Base-by-base conservation (phyloP, 768 basidiomycete species). In the Lactarius evosmus region DNA sequence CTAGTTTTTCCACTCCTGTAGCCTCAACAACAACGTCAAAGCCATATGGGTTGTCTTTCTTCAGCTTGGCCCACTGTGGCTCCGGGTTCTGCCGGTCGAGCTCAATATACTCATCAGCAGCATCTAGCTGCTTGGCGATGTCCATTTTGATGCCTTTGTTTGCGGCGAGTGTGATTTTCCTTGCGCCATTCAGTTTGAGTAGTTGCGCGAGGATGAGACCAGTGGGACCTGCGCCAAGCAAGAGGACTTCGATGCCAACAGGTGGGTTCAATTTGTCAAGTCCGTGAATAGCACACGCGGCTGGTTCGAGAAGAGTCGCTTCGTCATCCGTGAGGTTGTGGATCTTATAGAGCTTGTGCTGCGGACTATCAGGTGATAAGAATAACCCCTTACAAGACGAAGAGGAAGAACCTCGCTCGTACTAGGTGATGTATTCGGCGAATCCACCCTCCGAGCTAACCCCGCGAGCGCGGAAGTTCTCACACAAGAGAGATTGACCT, bases 131-230 rank as follows among this genome's bases (percentile, higher is more conserved):
- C 73, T 85, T 85, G 14, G 93, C 94, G 60, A 94, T 85, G 59
- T 93, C 84, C 82, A 89, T 93, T 81, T 96, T 95, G 72, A 93
- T 83, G 46, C 93, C 93, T 74, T 92, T 91, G 77, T 94, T 93
- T 33, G 90, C 90, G 1, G 92, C 93, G 62, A 96, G 85, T 58
- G 91, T 89, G 61, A 95, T 83, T 63, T 83, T 82, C 27, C 82
- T 77, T 17, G 93, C 93, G 50, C 93, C 93, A 72, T 94, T 95
- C 49, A 91, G 79, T 75, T 92, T 93, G 64, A 95, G 79, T 27
- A 96, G 80, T 73, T 95, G 93, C 0, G 93, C 87, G 51, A 96
- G 83, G 66, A 95, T 91, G 38, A 95, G 82, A n/a, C 93, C 89
- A 4, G 93, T 95, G 0, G 93, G 93, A 14, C 93, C 93, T n/a